Base-by-base conservation (phyloP, 2,329 filamentous ascomycete genomes). In the Penicillium glabrum region DNA sequence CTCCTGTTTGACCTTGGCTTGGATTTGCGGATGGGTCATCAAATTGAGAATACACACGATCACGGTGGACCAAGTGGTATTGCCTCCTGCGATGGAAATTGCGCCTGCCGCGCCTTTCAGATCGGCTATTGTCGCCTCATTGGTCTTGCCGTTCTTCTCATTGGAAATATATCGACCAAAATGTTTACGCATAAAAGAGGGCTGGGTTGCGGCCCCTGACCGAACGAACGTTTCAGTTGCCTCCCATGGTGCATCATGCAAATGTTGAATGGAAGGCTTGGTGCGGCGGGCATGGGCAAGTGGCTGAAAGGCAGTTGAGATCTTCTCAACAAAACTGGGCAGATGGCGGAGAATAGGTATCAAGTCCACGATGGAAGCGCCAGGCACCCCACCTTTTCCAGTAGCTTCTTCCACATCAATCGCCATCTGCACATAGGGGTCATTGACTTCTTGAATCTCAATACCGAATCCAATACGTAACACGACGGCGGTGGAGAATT, bases 371-470 rank as follows among this genome's bases (percentile, higher is more conserved):
- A 51, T 43, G 19, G 48, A 51, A 43, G 48, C 48, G 5, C 48
- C 48, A 6, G 48, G 48, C 7, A 51, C 48, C 2, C 48, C 48
- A 9, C 48, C 48, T 43, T 51, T 41, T 3, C 48, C 37, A n/a
- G 48, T 51, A 21, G 48, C 48, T 31, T 51, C 48, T 43, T 51
- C 37, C 8, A 51, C 48, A 43, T 51, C 48, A 29, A 51, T 43
- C 8, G 48, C 48, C 48, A 51, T 51, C n/a, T 51, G 8, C 11
- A 51, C 48, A 21, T 51, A 51, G 23, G 48, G 37, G 10, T 51
- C 48, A 31, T 51, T 51, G 16, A 43, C 48, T 29, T 51, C 48
- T 31, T 51, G 33, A 43, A 51, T 33, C 14, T 51, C 24, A 21
- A 51, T 51, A 5, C 48, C 48, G 24, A 51, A 51, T 3, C 37